A percentile compares a stretch with the other conserved stretches of the same genome.
Evolutionary conservation across 2,329 filamentous ascomycete species (phyloP).

Genomic region (Aphanocladium album): DNA sequence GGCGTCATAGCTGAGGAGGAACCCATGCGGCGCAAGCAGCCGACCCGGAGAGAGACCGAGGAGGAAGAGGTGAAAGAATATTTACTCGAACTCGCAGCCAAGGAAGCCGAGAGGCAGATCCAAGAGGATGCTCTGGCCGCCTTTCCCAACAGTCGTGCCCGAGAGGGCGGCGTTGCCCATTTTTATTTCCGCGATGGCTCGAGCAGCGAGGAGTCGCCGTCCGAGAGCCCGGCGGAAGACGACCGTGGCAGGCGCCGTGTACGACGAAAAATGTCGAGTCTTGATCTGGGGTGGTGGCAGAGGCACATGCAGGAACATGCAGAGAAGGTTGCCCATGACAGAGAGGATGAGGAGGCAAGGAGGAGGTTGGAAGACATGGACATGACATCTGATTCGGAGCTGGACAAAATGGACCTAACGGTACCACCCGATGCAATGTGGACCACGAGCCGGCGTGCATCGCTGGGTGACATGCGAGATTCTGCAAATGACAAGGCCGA

Average conservation of each 20-base stretch:
- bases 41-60: constrained; percentile 59
- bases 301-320: constrained; percentile 76
- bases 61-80: constrained; percentile 74
- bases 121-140: constrained; percentile 71
- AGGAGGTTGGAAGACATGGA: constrained; percentile 20
- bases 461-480: constrained; percentile 22
- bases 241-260: constrained; percentile 25
- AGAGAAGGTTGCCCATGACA: constrained; percentile 50
- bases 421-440: constrained; percentile 37
- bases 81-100: constrained; percentile 72
- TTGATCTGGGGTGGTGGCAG: constrained; percentile 67
- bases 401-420: constrained; percentile 38
- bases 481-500: constrained; percentile 20
- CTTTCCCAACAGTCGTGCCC: constrained; percentile 67
- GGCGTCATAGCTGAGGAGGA: constrained; percentile 21
- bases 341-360: constrained; percentile 12
- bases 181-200: constrained; percentile 63
- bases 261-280: constrained; percentile 57
- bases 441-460: constrained; percentile 33
- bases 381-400: constrained; percentile 35
- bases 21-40: constrained; percentile 28
- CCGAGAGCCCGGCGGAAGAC: constrained; percentile 31
- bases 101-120: constrained; percentile 73
- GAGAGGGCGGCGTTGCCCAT: constrained; percentile 66
- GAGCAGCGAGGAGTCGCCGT: constrained; percentile 46